Evolutionary conservation across 2,329 filamentous ascomycete species (phyloP), one percentile per base, ranked within the genome.

Genomic region (Colletotrichum eleusines): DNA sequence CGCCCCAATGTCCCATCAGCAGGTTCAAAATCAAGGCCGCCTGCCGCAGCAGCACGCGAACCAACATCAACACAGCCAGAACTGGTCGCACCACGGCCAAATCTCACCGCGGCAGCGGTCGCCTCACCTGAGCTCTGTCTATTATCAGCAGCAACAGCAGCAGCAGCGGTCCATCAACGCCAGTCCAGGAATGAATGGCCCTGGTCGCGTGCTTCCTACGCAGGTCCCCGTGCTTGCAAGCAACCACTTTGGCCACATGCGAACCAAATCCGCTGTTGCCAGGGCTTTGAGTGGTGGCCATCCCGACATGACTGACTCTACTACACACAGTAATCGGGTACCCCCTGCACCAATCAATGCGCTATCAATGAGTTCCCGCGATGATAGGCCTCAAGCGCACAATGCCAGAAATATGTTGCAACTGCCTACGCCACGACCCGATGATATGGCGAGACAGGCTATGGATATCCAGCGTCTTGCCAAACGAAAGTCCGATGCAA

Each of bases 401-500:
- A 33, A 66, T 50, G 28, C 20, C 18, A 53, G 62, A n/a, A 54
- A 55, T 8, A 54, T 57, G n/a, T 23, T 23, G 8, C 62, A 66
- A n/a, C 38, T 53, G 7, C 31, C 38, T 6, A 35, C 38, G 9
- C 46, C 28, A 12, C 62, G 62, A 42, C 51, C 46, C 23, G 66
- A 69, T 16, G 66, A 69, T 18, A 42, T 28, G 33, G n/a, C 35
- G 5, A 64, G 53, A 31, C 66, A 60, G 40, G 26, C 46, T 48
- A 28, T 33, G 18, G 64, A 71, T 18, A 26, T 40, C 3, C 57
- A 71, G 16, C 31, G 48, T 16, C 33, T 62, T 16, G 28, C 55
- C 12, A 71, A 71, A 64, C 64, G 68, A 11, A 68, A 71, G 42
- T 63, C 64, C 1, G 68, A 71, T n/a, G 40, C 42, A 3, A 57